phyloP scores from a whole-genome alignment of 2,329 filamentous ascomycete species.

The Aspergillus hiratsukae region DNA sequence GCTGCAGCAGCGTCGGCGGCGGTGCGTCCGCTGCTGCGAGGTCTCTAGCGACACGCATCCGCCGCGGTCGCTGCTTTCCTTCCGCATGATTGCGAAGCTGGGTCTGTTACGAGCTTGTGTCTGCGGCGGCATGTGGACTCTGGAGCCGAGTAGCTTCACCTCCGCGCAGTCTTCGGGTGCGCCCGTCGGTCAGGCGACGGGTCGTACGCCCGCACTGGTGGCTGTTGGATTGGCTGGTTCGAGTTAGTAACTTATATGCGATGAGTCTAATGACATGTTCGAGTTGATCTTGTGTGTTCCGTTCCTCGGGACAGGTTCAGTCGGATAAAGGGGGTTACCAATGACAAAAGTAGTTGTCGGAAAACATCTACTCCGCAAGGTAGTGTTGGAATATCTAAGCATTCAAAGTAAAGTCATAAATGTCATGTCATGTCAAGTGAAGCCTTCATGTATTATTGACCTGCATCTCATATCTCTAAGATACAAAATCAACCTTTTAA shows the following conservation, averaged over 20 bases:
- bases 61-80: conserved; percentile 31
- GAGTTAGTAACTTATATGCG: background rate
- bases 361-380: background rate
- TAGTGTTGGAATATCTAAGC: background rate
- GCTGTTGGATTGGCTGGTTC: conserved; percentile 2
- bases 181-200: conserved; percentile 1
- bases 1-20: conserved; percentile 30
- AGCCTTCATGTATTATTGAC: conserved; percentile 33
- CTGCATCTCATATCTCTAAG: conserved; percentile 35
- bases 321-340: background rate
- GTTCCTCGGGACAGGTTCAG: no score
- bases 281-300: no score
- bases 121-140: conserved; percentile 39
- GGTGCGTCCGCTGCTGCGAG: conserved; percentile 58
- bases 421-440: conserved; percentile 33
- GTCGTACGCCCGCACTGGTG: conserved; percentile 11
- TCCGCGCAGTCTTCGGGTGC: background rate
- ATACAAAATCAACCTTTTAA: conserved; percentile 32
- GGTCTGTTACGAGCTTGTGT: conserved; percentile 35
- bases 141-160: conserved; percentile 21
- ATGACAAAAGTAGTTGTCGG: background rate
- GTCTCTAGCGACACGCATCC: conserved; percentile 60
- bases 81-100: conserved; percentile 36
- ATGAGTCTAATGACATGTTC: background rate
- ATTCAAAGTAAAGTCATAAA: background rate